Conservation (phyloP, 345 rosid species). For the Euclidium syriacum region DNA sequence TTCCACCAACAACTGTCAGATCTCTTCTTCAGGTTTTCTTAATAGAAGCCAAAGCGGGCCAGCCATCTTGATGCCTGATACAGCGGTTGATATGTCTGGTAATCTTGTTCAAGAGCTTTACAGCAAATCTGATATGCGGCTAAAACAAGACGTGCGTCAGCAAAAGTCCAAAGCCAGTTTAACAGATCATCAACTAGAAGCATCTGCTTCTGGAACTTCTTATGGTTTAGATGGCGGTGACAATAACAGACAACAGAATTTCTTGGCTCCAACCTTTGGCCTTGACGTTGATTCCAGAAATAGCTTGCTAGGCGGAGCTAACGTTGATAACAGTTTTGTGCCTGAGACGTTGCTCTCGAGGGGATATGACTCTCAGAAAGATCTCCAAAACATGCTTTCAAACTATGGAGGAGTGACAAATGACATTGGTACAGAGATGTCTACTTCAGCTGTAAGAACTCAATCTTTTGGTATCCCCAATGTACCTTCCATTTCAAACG, state of each 20-base stretch:
- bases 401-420: conserved; percentile 69
- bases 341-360: conserved; percentile 78
- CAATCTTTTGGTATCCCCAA: conserved; percentile 91
- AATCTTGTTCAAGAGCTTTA: conserved; percentile 66
- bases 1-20: conserved; percentile 79
- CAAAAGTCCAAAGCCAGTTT: conserved; percentile 57
- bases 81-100: conserved; percentile 48
- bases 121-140: conserved; percentile 46
- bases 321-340: conserved; percentile 54
- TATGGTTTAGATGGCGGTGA: conserved; percentile 66
- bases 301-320: conserved; percentile 56
- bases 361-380: conserved; percentile 92
- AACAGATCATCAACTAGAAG: conserved; percentile 86
- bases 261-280: conserved; percentile 63
- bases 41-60: conserved; percentile 64
- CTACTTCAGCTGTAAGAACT: conserved; percentile 81
- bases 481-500: conserved; percentile 71
- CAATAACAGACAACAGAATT: conserved; percentile 65
- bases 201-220: conserved; percentile 90
- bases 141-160: conserved; percentile 47
- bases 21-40: conserved; percentile 58
- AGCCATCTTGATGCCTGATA: conserved; percentile 44
- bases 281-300: conserved; percentile 70
- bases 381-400: conserved; percentile 84
- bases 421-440: conserved; percentile 85